Evolutionary conservation across 108 stramenopile genomes (phyloP).

Genomic region (Aurantiochytrium sp.): DNA sequence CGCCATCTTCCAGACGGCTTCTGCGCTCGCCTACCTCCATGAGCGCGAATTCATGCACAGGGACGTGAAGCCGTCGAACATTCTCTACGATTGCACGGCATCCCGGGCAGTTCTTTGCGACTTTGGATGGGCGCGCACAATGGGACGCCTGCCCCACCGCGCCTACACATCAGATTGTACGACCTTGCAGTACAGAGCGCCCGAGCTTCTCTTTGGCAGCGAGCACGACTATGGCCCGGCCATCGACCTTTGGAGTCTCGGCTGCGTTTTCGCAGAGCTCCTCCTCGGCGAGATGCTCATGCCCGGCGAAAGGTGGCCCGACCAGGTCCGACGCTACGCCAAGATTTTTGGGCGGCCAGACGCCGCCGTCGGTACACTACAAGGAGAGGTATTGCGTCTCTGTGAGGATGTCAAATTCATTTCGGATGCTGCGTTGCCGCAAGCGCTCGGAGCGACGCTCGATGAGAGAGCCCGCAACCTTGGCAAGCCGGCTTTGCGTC

Average conservation of each 20-base stretch:
- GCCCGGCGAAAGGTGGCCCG: conserved; percentile 66
- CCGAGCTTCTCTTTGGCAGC: conserved; percentile 79
- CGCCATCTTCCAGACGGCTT: not conserved
- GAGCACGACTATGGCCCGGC: conserved; percentile 66
- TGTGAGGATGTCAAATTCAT: too few species aligned
- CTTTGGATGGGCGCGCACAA: not conserved
- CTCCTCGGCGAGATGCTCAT: conserved; percentile 65
- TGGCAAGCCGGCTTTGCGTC: too few species aligned
- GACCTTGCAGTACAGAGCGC: conserved; percentile 88
- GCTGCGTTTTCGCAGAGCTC: conserved; percentile 87
- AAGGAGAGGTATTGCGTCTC: too few species aligned
- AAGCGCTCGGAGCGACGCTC: too few species aligned
- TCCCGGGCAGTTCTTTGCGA: not conserved
- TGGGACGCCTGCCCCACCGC: not conserved
- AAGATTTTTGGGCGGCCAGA: not conserved
- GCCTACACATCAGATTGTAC: conserved; percentile 72
- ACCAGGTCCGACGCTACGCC: conserved; percentile 48
- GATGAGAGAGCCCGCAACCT: too few species aligned
- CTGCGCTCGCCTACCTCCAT: not conserved
- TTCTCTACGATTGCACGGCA: not conserved
- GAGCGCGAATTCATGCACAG: not conserved
- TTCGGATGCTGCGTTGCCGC: too few species aligned
- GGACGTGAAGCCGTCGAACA: not conserved
- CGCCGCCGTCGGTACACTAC: too few species aligned
- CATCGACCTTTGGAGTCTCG: conserved; percentile 92